Conservation (phyloP, 805 yeast species). For the Yamadazyma scolyti region DNA sequence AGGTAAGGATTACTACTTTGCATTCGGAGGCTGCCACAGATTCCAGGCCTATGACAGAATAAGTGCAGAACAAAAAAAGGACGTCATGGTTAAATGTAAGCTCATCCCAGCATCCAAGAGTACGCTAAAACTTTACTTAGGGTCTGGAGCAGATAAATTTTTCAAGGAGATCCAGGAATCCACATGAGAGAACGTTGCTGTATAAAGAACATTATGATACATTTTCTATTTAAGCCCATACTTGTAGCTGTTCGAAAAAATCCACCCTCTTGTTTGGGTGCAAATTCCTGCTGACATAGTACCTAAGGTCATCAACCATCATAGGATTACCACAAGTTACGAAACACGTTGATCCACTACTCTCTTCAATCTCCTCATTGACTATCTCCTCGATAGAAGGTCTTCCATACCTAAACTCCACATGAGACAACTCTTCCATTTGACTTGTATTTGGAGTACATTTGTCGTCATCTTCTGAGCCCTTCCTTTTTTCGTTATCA, state of each 20-base stretch:
- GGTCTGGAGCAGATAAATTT: constrained; percentile 58
- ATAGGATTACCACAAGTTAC: constrained; percentile 61
- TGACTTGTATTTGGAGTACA: constrained; percentile 2
- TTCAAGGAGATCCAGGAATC: too few relatives aligned
- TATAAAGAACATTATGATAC: not conserved
- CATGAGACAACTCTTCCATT: constrained; percentile 20
- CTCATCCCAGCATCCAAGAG: constrained; percentile 71
- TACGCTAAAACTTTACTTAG: constrained; percentile 67
- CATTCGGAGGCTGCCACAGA: constrained; percentile 89
- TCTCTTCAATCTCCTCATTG: constrained; percentile 27
- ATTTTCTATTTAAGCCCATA: constrained; percentile 46
- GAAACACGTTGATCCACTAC: constrained; percentile 46
- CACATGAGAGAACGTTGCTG: too few relatives aligned
- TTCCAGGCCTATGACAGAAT: constrained; percentile 76
- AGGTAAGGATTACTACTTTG: constrained; percentile 65
- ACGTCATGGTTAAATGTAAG: constrained; percentile 60
- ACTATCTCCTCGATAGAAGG: constrained; percentile 45
- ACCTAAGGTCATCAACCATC: constrained; percentile 56
- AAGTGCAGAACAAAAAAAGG: constrained; percentile 30
- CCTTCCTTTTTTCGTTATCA: constrained; percentile 8
- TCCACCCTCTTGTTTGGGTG: constrained; percentile 50
- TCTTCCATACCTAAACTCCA: constrained; percentile 43
- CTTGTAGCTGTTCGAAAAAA: constrained; percentile 70
- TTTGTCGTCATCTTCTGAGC: constrained; percentile 6
- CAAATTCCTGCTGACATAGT: constrained; percentile 41